phyloP scores from a whole-genome alignment of 495 filamentous ascomycete species.

The Chaetomidium leptoderma region DNA sequence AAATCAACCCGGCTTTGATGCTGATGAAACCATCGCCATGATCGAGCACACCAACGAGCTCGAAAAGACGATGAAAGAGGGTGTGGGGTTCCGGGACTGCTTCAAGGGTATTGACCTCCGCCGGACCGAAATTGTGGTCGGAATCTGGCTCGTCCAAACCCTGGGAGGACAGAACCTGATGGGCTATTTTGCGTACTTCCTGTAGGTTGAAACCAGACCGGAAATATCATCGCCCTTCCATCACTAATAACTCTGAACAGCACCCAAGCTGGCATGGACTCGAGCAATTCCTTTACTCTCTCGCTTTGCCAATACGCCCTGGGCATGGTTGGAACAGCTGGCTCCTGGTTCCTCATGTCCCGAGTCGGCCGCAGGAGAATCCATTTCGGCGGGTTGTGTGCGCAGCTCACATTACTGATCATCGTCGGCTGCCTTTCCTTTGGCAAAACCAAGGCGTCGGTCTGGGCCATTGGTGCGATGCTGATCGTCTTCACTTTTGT shows the following conservation, averaged over 20 bases:
- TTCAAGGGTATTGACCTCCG: conserved; percentile 62
- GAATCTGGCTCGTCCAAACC: conserved; percentile 65
- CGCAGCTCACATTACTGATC: conserved; percentile 35
- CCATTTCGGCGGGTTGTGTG: conserved; percentile 43
- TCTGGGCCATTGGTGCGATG: conserved; percentile 44
- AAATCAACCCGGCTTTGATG: conserved; percentile 52
- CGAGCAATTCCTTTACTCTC: conserved; percentile 50
- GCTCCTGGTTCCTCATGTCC: conserved; percentile 50
- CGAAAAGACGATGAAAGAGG: conserved; percentile 54
- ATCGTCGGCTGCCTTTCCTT: conserved; percentile 39
- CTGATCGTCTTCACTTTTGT: conserved; percentile 50
- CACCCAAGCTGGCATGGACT: conserved; percentile 57
- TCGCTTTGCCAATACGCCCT: conserved; percentile 40
- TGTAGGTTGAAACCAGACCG: conserved; percentile 19
- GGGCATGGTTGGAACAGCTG: conserved; percentile 48
- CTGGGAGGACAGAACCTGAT: conserved; percentile 63
- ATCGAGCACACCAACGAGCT: conserved; percentile 66
- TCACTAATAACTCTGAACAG: not conserved
- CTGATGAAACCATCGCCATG: conserved; percentile 64
- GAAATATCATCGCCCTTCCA: too few species aligned
- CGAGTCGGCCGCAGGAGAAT: conserved; percentile 47
- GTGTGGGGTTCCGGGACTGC: conserved; percentile 59
- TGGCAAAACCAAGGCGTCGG: conserved; percentile 19
- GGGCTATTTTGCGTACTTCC: conserved; percentile 67
- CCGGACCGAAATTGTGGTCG: conserved; percentile 62